These are phyloP conservation scores for Fraxinus greggii DNA, from an alignment of 305 asterid species.

Conservation along the genomic window DNA sequence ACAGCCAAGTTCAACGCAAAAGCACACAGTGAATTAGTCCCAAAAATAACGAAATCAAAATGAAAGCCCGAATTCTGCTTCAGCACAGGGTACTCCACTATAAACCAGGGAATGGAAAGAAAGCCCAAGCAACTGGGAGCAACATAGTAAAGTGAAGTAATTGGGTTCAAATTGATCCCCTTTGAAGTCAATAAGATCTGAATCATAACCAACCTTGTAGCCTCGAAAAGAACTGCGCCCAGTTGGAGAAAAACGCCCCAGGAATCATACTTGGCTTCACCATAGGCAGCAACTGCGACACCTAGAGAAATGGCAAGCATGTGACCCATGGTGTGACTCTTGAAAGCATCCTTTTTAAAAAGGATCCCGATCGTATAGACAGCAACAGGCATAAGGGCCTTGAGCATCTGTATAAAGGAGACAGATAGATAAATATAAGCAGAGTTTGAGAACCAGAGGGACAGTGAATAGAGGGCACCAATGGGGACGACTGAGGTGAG, in stretches of 20 bases:
- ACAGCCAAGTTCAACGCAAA: constrained; percentile 69
- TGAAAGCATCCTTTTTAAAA: constrained; percentile 44
- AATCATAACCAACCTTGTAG: constrained; percentile 64
- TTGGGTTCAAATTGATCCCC: constrained; percentile 60
- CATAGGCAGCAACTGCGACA: constrained; percentile 69
- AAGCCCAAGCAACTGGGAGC: constrained; percentile 63
- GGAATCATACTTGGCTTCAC: constrained; percentile 62
- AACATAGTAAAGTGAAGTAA: constrained; percentile 64
- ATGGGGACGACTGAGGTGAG: constrained; percentile 67
- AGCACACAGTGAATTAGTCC: constrained; percentile 62
- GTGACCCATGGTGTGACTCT: constrained; percentile 47
- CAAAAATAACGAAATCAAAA: constrained; percentile 50
- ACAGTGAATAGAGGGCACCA: constrained; percentile 64
- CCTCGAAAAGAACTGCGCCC: constrained; percentile 61
- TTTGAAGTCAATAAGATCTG: constrained; percentile 62
- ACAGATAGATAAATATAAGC: constrained; percentile 75
- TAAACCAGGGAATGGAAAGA: constrained; percentile 57
- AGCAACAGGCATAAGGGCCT: constrained; percentile 77
- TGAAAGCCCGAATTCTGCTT: constrained; percentile 30
- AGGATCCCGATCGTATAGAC: constrained; percentile 58
- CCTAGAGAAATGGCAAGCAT: constrained; percentile 69
- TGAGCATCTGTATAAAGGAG: constrained; percentile 73
- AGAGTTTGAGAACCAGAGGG: constrained; percentile 72
- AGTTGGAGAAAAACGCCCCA: constrained; percentile 66
- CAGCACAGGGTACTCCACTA: constrained; percentile 54